These are phyloP conservation scores for Fusarium graminum DNA, from an alignment of 2,329 filamentous ascomycete species.

Conservation along the genomic window DNA sequence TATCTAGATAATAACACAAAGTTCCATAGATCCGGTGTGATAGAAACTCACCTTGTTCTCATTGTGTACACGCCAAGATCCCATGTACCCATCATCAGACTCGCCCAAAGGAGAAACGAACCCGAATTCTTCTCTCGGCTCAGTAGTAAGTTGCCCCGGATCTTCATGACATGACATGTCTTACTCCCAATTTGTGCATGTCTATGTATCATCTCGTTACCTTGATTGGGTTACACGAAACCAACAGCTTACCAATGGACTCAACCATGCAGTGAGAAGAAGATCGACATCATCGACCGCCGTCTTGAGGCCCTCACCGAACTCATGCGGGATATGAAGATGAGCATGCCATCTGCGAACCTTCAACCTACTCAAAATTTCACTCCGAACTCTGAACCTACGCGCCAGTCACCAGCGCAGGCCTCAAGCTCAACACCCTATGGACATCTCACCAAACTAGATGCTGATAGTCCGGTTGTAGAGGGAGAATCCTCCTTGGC, in stretches of 20 bases:
- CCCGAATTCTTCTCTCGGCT: constrained; percentile 54
- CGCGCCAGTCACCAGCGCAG: constrained; percentile 32
- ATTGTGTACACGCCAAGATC: constrained; percentile 55
- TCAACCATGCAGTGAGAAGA: constrained; percentile 50
- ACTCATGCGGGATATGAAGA: constrained; percentile 53
- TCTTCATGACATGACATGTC: neutral
- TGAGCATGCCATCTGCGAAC: constrained; percentile 38
- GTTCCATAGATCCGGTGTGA: constrained; percentile 54
- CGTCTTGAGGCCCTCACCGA: constrained; percentile 53
- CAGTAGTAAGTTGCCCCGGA: constrained; percentile 53
- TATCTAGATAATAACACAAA: constrained; percentile 24
- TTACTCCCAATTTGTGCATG: neutral
- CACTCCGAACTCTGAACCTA: constrained; percentile 29
- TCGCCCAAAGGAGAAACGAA: constrained; percentile 54
- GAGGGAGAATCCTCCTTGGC: constrained; percentile 62
- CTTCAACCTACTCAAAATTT: constrained; percentile 25
- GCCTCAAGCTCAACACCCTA: constrained; percentile 37
- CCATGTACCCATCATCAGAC: constrained; percentile 53
- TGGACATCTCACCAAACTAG: constrained; percentile 33
- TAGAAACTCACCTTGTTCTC: constrained; percentile 54
- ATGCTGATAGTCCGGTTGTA: constrained; percentile 52
- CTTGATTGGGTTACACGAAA: neutral
- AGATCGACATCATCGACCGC: constrained; percentile 56
- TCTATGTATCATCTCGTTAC: neutral
- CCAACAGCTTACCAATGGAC: constrained; percentile 2